A percentile compares a stretch with the other conserved stretches of the same genome.
Evolutionary conservation across 305 asterid genomes (phyloP).

Genomic region (Solanum chacoense): DNA sequence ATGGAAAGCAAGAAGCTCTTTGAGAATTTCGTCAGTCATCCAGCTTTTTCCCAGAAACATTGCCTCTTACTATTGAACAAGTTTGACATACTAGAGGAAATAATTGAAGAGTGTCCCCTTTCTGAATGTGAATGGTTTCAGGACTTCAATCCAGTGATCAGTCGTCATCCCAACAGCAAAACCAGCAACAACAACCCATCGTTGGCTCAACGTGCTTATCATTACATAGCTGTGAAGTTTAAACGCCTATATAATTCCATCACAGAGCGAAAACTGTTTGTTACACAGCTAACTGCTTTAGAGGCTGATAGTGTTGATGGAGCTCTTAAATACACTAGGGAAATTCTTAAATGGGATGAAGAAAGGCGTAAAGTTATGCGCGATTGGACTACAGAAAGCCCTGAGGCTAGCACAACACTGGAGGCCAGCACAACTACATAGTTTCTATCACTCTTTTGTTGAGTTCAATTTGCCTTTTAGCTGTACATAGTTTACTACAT

Average conservation of each 20-base stretch:
- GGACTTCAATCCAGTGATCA: conserved; percentile 54
- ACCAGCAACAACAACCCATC: conserved; percentile 31
- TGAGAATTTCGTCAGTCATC: conserved; percentile 48
- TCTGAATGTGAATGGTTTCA: conserved; percentile 60
- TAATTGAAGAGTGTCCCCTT: conserved; percentile 45
- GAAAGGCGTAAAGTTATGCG: conserved; percentile 26
- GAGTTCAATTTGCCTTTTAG: neutral
- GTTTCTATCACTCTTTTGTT: neutral
- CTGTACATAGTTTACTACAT: neutral
- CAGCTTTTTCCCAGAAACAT: conserved; percentile 34
- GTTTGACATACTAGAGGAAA: conserved; percentile 64
- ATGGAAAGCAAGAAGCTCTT: conserved; percentile 42
- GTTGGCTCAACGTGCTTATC: conserved; percentile 62
- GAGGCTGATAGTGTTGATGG: conserved; percentile 52
- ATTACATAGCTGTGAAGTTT: conserved; percentile 60
- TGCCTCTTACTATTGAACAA: conserved; percentile 68
- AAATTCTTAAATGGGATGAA: conserved; percentile 64
- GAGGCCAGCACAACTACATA: neutral
- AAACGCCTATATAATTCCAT: conserved; percentile 40
- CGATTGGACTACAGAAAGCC: conserved; percentile 50
- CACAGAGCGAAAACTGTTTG: conserved; percentile 53
- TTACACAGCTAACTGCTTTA: conserved; percentile 46
- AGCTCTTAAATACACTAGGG: conserved; percentile 46
- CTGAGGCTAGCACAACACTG: conserved; percentile 46
- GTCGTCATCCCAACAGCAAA: conserved; percentile 22